These are phyloP conservation scores for Escallonia rubra DNA, from an alignment of 129 eudicot species.

Conservation along the genomic window DNA sequence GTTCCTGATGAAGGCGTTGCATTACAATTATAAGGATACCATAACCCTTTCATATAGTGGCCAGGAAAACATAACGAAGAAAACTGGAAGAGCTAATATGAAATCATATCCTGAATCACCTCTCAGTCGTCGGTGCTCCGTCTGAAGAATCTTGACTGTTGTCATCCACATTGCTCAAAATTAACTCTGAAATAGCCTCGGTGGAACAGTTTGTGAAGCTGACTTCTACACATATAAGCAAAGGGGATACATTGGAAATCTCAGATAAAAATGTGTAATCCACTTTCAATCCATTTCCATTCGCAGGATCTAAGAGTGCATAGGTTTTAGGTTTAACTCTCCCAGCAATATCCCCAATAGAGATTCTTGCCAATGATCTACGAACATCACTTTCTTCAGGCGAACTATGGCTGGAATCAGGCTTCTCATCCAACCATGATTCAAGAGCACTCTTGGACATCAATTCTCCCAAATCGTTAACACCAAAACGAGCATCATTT, in stretches of 20 bases:
- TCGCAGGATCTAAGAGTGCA: conserved; percentile 62
- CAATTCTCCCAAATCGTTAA: conserved; percentile 40
- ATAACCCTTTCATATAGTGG: too few species aligned
- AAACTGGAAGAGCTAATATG: conserved; percentile 4
- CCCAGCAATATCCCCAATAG: conserved; percentile 60
- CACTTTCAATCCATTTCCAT: conserved; percentile 76
- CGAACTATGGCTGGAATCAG: conserved; percentile 38
- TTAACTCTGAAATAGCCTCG: conserved; percentile 45
- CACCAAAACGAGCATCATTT: conserved; percentile 23
- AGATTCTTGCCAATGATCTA: conserved; percentile 69
- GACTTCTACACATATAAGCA: conserved; percentile 57
- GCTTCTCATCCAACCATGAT: conserved; percentile 86
- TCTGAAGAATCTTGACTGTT: conserved; percentile 41
- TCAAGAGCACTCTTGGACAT: conserved; percentile 79
- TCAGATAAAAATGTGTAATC: conserved; percentile 59
- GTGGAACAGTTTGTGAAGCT: conserved; percentile 62
- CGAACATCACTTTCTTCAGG: conserved; percentile 29
- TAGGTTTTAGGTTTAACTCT: conserved; percentile 57
- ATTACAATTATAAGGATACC: too few species aligned
- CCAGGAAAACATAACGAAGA: neutral
- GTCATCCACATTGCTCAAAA: conserved; percentile 48
- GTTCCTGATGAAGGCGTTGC: too few species aligned
- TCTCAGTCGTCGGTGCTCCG: conserved; percentile 41
- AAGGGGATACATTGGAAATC: conserved; percentile 49
- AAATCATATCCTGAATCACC: conserved; percentile 31